These are phyloP conservation scores for Marasmius oreades DNA, from an alignment of 1,284 basidiomycete species.

Conservation along the genomic window DNA sequence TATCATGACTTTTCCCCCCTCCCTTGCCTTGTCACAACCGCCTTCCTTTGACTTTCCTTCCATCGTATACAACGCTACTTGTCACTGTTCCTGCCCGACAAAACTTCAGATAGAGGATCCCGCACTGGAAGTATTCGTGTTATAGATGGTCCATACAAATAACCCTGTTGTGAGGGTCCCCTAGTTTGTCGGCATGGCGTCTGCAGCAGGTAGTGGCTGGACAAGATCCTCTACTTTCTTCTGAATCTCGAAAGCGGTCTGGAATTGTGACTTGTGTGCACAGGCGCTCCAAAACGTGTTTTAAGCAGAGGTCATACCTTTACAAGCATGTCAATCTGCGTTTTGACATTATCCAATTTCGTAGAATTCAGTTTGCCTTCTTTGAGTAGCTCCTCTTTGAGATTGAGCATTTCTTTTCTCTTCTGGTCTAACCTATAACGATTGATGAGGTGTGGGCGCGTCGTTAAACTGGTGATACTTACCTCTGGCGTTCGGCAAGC, in stretches of 20 bases:
- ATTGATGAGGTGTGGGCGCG: conserved; percentile 7
- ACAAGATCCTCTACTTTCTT: conserved; percentile 58
- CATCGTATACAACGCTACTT: background rate
- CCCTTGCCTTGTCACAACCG: background rate
- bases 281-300: conserved; percentile 9
- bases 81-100: no score
- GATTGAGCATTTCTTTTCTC: conserved; percentile 57
- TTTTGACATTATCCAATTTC: conserved; percentile 71
- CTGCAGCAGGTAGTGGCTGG: conserved; percentile 33
- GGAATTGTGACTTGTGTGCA: conserved; percentile 10
- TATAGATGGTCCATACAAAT: background rate
- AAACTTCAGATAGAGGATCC: no score
- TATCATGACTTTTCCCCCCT: background rate
- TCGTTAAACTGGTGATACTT: conserved; percentile 23
- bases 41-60: background rate
- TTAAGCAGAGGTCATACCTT: conserved; percentile 43
- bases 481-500: conserved; percentile 78
- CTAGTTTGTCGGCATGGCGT: conserved; percentile 16
- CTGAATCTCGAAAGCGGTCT: conserved; percentile 16
- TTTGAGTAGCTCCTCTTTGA: conserved; percentile 73
- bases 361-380: conserved; percentile 62
- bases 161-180: background rate
- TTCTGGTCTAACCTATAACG: conserved; percentile 56
- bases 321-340: conserved; percentile 67
- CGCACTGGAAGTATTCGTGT: background rate